These are phyloP conservation scores for Globisporangium orthogonon DNA, from an alignment of 352 stramenopile species.

Conservation along the genomic window DNA sequence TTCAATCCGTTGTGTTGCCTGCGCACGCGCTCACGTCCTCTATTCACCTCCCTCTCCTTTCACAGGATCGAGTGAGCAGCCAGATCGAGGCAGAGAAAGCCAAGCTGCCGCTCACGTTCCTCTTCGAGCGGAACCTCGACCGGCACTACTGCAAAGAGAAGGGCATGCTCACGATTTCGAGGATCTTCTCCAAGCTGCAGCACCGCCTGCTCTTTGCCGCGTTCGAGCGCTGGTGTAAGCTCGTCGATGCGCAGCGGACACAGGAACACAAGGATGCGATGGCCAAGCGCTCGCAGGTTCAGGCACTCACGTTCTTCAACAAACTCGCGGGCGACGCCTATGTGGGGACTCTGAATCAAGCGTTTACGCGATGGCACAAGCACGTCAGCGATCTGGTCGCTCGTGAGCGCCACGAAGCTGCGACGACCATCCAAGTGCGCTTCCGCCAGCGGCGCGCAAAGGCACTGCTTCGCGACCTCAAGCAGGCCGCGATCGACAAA, in stretches of 20 bases:
- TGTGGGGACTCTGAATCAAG: conserved; percentile 33
- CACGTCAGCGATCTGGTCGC: conserved; percentile 6
- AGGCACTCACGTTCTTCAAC: conserved; percentile 44
- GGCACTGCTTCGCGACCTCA: conserved; percentile 25
- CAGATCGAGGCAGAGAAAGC: conserved; percentile 52
- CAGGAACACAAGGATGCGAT: conserved; percentile 21
- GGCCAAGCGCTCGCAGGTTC: conserved; percentile 22
- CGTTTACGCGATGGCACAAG: conserved; percentile 27
- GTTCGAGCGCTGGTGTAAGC: conserved; percentile 35
- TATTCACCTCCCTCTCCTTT: not conserved
- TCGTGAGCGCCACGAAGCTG: conserved; percentile 25
- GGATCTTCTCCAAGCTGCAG: conserved; percentile 69
- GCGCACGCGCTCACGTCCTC: not conserved
- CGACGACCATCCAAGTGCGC: conserved; percentile 34
- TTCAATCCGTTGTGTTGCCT: not conserved
- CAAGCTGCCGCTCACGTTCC: conserved; percentile 54
- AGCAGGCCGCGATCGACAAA: conserved; percentile 30
- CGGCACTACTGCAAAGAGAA: conserved; percentile 50
- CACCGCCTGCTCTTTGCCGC: conserved; percentile 39
- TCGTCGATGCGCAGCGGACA: conserved; percentile 9
- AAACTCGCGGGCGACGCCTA: conserved; percentile 49
- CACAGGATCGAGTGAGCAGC: conserved; percentile 23
- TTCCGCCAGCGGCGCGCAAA: conserved; percentile 31
- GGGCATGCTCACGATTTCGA: conserved; percentile 40
- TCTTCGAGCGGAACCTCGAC: conserved; percentile 69